Evolutionary conservation across 352 stramenopile genomes (phyloP), one percentile per base, ranked within the genome.

Genomic region (Halophytophthora polymorphica): DNA sequence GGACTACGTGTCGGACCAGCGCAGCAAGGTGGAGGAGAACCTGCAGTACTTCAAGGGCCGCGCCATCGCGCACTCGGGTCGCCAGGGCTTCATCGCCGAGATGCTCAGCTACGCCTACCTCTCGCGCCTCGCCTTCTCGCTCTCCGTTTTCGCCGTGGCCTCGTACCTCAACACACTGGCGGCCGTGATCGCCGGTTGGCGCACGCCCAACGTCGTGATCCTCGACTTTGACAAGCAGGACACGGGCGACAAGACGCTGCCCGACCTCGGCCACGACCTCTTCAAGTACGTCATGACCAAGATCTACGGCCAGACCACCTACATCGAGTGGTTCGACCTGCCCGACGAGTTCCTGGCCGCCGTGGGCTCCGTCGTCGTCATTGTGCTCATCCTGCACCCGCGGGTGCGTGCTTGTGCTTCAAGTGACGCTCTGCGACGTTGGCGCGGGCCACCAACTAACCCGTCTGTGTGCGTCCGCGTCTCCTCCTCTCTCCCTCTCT

Each of bases 91-190:
- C 60, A 87, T 93, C 55, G 70, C 73, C 40, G 82, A 94, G 68
- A 94, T 94, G 84, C 70, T 93, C 45, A 93, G 82, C 72, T 89
- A 83, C 53, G 78, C 83, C 15, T 94, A 94, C 58, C 69, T 94
- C 18, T 93, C 82, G 29, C 71, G 84, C 2, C 73, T 94, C 29
- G 82, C 76, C 14, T 90, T 93, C 50, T 88, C 84, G 37, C 65
- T 91, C 53, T 74, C 58, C 3, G 67, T 92, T 40, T 88, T 91
- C 50, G 63, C 74, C 14, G 66, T 92, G 23, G 79, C 84, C 14
- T 90, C 81, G 42, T 94, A 94, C 31, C 58, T 94, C 22, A 94
- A 94, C 48, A 86, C 82, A 21, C 56, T 94, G 18, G 84, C 84
- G 3, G 79, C 84, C 3, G 80, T 89, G 28, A 83, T 94, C 37